Percentiles rank a stretch among this genome's conserved stretches.
phyloP scores from a whole-genome alignment of 1,284 basidiomycete species.

The Abortiporus biennis region DNA sequence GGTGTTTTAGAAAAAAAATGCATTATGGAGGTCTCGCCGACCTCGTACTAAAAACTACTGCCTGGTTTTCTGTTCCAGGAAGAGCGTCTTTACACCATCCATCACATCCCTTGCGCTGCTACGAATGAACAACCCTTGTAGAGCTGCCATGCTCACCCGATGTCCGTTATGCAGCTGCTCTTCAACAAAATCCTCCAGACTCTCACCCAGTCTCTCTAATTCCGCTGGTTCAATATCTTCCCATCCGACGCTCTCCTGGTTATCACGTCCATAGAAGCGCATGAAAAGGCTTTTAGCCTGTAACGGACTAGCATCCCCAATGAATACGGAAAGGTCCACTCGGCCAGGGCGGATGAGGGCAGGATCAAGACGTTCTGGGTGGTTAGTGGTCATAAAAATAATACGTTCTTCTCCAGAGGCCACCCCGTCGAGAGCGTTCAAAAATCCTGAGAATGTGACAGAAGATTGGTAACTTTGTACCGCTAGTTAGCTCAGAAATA shows the following conservation, averaged over 20 bases:
- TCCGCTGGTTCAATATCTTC: conserved; percentile 27
- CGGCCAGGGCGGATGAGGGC: conserved; percentile 94
- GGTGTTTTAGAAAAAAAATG: conserved; percentile 44
- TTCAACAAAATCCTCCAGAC: conserved; percentile 47
- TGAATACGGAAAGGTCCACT: conserved; percentile 81
- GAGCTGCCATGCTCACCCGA: conserved; percentile 85
- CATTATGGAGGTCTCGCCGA: background rate
- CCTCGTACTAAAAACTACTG: background rate
- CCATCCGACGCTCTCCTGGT: conserved; percentile 20
- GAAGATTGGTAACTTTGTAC: conserved; percentile 90
- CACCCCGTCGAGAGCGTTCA: conserved; percentile 97
- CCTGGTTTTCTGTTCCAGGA: conserved; percentile 22
- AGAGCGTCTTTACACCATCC: conserved; percentile 45
- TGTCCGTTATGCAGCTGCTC: conserved; percentile 46
- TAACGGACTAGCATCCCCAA: conserved; percentile 83
- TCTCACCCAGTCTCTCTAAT: conserved; percentile 41
- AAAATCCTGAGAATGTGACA: conserved; percentile 95
- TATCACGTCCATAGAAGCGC: conserved; percentile 72
- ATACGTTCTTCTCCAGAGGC: conserved; percentile 97
- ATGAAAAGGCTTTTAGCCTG: conserved; percentile 82
- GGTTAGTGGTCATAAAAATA: conserved; percentile 99
- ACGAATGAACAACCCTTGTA: conserved; percentile 91
- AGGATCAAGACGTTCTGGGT: conserved; percentile 77
- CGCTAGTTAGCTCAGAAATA: conserved; percentile 1
- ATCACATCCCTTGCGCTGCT: conserved; percentile 62